These are phyloP conservation scores for Suillus sp. DNA, from an alignment of 768 basidiomycete genomes.

Conservation along the genomic window DNA sequence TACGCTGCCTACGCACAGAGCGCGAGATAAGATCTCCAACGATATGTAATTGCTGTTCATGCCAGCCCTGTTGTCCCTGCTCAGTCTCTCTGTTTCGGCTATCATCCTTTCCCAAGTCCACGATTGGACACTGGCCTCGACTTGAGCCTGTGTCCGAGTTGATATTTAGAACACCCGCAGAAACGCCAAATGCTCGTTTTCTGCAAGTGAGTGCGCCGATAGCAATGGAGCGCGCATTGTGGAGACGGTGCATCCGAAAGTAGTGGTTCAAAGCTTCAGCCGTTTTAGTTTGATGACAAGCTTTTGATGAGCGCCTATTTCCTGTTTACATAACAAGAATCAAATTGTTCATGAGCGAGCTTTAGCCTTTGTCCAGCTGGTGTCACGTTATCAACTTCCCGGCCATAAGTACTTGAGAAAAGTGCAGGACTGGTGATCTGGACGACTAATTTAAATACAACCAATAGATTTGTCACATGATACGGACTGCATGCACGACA, in stretches of 20 bases:
- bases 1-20: neutral
- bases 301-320: constrained; percentile 1
- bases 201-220: neutral
- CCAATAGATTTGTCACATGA: no score
- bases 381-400: no score
- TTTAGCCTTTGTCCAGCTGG: no score
- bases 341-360: no score
- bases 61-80: neutral
- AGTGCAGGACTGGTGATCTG: no score
- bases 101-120: neutral
- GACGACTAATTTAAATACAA: no score
- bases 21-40: neutral
- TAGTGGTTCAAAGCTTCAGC: neutral
- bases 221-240: constrained; percentile 1
- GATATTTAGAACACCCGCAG: neutral
- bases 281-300: neutral
- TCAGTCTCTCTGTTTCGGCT: neutral
- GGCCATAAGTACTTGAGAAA: no score
- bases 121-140: neutral
- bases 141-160: neutral
- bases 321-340: neutral
- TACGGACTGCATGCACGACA: no score
- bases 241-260: constrained; percentile 1
- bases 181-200: constrained; percentile 1
- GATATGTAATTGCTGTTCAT: neutral